Conservation (phyloP, 2,329 filamentous ascomycete genomes). For the Botryotinia convoluta region DNA sequence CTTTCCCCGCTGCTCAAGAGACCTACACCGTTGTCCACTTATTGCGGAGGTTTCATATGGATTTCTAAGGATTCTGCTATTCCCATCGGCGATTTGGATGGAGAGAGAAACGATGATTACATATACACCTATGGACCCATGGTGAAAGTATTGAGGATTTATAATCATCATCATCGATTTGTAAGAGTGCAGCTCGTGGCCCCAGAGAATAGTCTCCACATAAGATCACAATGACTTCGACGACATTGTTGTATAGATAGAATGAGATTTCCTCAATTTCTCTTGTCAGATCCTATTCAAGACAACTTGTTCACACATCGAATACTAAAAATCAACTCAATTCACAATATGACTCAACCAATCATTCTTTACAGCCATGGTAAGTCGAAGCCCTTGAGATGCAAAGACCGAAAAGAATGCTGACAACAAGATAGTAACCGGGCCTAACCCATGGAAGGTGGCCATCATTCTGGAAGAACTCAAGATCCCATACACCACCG, state of each 20-base stretch:
- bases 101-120: background rate
- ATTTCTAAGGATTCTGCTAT: background rate
- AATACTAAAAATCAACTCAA: background rate
- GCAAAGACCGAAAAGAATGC: background rate
- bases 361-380: background rate
- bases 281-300: too few species aligned
- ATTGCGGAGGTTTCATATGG: background rate
- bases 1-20: background rate
- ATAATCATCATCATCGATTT: background rate
- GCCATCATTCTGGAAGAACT: slow-evolving; percentile 47
- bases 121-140: background rate
- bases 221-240: background rate
- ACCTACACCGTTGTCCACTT: background rate
- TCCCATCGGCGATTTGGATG: background rate
- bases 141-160: background rate
- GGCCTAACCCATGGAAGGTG: slow-evolving; percentile 31
- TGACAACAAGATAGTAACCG: background rate
- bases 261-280: background rate
- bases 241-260: background rate
- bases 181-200: background rate
- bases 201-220: background rate
- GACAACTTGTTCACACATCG: background rate
- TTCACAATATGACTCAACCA: slow-evolving; percentile 1
- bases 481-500: slow-evolving; percentile 40
- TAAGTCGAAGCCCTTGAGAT: background rate